A percentile compares a stretch with the other conserved stretches of the same genome.
These are phyloP conservation scores for Cupressus sempervirens DNA, from an alignment of 75 land plant species.

Conservation along the genomic window DNA sequence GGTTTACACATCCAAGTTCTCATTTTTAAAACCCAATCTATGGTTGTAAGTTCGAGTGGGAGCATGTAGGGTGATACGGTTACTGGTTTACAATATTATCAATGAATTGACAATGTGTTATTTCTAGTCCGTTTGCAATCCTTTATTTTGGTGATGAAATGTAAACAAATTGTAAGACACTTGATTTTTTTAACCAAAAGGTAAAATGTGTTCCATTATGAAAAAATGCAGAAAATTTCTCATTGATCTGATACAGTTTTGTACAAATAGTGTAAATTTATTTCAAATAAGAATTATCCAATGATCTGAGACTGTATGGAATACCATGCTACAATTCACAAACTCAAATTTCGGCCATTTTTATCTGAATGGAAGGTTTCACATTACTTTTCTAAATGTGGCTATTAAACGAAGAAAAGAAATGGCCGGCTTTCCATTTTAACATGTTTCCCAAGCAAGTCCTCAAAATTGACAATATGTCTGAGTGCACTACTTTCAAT, in stretches of 20 bases:
- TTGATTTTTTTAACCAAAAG: too few species aligned
- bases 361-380: neutral
- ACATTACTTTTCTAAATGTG: slow-evolving; percentile 6
- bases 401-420: neutral
- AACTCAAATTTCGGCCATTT: slow-evolving; percentile 7
- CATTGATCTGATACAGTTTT: slow-evolving; percentile 8
- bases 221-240: too few species aligned
- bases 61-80: too few species aligned
- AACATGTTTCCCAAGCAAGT: neutral
- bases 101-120: too few species aligned
- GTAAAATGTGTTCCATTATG: too few species aligned
- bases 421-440: neutral
- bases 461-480: slow-evolving; percentile 5
- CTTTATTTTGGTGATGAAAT: too few species aligned
- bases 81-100: too few species aligned
- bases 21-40: too few species aligned
- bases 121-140: too few species aligned
- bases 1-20: too few species aligned
- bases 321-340: slow-evolving; percentile 1
- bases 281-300: neutral
- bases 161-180: too few species aligned
- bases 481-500: neutral
- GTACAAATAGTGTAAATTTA: slow-evolving; percentile 12
- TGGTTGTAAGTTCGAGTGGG: too few species aligned
- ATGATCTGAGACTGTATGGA: slow-evolving; percentile 7